Conservation (phyloP, 371 early-diverging fungal genomes). For the Mucor sp. region DNA sequence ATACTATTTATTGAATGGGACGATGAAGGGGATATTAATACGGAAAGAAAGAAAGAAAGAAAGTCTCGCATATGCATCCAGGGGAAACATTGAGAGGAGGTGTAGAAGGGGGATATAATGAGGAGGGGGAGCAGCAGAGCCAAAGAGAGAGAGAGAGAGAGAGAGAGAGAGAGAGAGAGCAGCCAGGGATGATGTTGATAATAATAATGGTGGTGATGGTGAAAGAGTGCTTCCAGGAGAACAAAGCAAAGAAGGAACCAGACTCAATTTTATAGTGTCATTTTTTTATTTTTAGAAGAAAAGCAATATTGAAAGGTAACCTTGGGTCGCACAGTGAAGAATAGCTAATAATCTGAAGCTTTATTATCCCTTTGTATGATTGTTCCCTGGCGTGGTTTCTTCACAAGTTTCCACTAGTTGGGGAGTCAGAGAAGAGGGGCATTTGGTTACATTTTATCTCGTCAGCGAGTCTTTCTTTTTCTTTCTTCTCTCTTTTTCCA, state of each 20-base stretch:
- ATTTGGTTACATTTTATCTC: neutral
- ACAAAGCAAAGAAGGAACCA: neutral
- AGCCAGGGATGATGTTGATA: no score
- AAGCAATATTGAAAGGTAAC: neutral
- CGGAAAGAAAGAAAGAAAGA: no score
- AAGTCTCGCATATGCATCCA: no score
- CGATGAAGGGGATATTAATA: no score
- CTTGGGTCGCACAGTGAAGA: neutral
- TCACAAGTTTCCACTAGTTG: neutral
- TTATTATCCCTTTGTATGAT: conserved; percentile 1
- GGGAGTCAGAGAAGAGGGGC: neutral
- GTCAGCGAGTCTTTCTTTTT: neutral
- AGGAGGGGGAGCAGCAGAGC: no score
- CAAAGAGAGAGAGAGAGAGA: no score
- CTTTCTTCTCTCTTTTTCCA: neutral
- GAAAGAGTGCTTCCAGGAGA: neutral
- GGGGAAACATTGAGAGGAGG: no score
- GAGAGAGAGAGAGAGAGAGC: no score
- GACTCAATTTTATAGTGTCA: neutral
- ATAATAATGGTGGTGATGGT: neutral
- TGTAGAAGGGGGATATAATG: no score
- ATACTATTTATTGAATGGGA: no score
- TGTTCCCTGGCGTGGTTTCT: neutral
- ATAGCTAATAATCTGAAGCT: neutral
- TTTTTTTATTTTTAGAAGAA: conserved; percentile 2